Conservation (phyloP, 805 yeast genomes). For the Wickerhamiella dianesei region DNA sequence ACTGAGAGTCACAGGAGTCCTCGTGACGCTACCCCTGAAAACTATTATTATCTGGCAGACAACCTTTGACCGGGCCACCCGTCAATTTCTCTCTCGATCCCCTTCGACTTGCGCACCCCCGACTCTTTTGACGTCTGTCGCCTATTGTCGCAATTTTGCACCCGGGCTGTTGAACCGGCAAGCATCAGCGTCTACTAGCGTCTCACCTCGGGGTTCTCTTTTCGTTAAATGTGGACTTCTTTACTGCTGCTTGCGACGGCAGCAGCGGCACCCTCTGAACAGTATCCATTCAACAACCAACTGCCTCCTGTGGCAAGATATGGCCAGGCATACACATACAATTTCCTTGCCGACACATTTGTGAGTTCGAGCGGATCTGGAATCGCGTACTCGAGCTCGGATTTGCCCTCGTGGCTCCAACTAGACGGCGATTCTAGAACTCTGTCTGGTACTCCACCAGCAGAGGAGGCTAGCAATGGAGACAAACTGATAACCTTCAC, state of each 20-base stretch:
- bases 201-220: too few species aligned
- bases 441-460: slow-evolving; percentile 50
- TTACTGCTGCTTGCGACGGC: background rate
- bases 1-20: background rate
- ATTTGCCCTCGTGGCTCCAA: slow-evolving; percentile 64
- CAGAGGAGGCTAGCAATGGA: slow-evolving; percentile 24
- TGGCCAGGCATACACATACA: slow-evolving; percentile 45
- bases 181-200: background rate
- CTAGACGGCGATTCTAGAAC: slow-evolving; percentile 52
- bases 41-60: background rate
- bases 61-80: background rate
- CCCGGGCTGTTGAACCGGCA: background rate
- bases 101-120: background rate
- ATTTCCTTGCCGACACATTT: slow-evolving; percentile 60
- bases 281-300: slow-evolving; percentile 73
- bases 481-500: slow-evolving; percentile 35
- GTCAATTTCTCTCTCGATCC: background rate
- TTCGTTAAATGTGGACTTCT: too few species aligned
- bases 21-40: background rate
- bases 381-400: slow-evolving; percentile 42
- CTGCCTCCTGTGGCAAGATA: slow-evolving; percentile 78
- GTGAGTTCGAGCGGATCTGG: slow-evolving; percentile 25
- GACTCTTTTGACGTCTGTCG: too few species aligned
- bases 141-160: too few species aligned
- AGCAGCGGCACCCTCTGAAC: background rate